These are phyloP conservation scores for Populus hybrid DNA, from an alignment of 441 rosid species.

Conservation along the genomic window DNA sequence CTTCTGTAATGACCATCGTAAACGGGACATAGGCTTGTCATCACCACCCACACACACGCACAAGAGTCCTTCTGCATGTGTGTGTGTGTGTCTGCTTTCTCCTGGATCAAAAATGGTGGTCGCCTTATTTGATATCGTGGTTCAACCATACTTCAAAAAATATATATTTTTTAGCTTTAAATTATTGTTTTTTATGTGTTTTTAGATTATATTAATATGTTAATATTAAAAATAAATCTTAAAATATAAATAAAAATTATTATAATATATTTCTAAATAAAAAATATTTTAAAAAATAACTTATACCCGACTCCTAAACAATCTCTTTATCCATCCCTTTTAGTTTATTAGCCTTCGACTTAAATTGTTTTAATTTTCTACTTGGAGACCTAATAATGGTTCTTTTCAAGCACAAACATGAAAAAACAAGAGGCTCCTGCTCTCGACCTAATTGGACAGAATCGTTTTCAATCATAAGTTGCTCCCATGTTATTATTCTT, in stretches of 20 bases:
- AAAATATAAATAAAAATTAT: no score
- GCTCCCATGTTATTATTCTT: conserved; percentile 9
- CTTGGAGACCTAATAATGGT: conserved; percentile 3
- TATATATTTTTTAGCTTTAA: no score
- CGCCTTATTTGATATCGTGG: no score
- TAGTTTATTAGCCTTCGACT: background rate
- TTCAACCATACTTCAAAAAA: no score
- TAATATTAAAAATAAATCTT: no score
- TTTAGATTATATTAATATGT: no score
- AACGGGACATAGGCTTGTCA: conserved; percentile 25
- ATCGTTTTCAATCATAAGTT: conserved; percentile 22
- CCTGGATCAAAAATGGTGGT: no score
- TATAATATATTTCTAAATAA: no score
- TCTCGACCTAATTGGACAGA: conserved; percentile 15
- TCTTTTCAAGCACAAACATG: background rate
- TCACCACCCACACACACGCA: conserved; percentile 11
- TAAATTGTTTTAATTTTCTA: background rate
- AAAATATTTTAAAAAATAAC: no score
- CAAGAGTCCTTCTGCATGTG: conserved; percentile 18
- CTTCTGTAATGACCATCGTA: conserved; percentile 5
- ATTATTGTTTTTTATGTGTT: no score
- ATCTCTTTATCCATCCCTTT: no score
- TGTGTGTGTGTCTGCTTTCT: background rate
- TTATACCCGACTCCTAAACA: no score
- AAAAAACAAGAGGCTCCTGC: conserved; percentile 19